These are phyloP conservation scores for Aureobasidium sp. DNA, from an alignment of 2,329 filamentous ascomycete species.

Conservation along the genomic window DNA sequence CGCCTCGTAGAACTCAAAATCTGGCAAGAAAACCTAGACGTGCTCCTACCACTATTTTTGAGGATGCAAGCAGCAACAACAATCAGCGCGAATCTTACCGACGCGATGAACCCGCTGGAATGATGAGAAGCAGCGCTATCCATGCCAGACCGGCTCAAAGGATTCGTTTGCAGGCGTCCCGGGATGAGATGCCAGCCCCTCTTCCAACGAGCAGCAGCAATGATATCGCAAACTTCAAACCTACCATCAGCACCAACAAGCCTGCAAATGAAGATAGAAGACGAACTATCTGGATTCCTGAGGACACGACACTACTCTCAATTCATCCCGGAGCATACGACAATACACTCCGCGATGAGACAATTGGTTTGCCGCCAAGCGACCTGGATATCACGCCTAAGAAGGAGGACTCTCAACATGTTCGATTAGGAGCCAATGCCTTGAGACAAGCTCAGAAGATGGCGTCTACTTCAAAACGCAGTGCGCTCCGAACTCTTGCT, in stretches of 20 bases:
- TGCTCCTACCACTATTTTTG: constrained; percentile 26
- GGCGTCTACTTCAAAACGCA: constrained; percentile 21
- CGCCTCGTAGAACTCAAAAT: constrained; percentile 22
- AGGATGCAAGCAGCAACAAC: constrained; percentile 21
- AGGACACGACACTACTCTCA: constrained; percentile 45
- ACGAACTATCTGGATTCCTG: constrained; percentile 46
- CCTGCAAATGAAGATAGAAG: constrained; percentile 34
- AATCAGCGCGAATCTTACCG: neutral
- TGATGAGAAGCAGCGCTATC: constrained; percentile 16
- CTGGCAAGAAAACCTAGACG: constrained; percentile 21
- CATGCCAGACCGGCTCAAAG: constrained; percentile 14
- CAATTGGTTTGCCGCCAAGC: constrained; percentile 19
- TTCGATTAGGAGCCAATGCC: neutral
- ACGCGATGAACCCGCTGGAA: neutral
- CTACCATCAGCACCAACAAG: neutral
- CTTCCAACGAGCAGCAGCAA: neutral
- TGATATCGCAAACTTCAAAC: constrained; percentile 4
- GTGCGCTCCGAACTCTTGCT: constrained; percentile 36
- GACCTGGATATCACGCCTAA: neutral
- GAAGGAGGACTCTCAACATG: neutral
- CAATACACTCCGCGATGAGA: constrained; percentile 27
- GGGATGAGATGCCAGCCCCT: neutral
- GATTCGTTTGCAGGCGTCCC: constrained; percentile 4
- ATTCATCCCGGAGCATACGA: constrained; percentile 43
- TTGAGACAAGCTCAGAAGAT: constrained; percentile 5